These are phyloP conservation scores for Zymoseptoria crescenta DNA, from an alignment of 2,329 filamentous ascomycete species.

Conservation along the genomic window DNA sequence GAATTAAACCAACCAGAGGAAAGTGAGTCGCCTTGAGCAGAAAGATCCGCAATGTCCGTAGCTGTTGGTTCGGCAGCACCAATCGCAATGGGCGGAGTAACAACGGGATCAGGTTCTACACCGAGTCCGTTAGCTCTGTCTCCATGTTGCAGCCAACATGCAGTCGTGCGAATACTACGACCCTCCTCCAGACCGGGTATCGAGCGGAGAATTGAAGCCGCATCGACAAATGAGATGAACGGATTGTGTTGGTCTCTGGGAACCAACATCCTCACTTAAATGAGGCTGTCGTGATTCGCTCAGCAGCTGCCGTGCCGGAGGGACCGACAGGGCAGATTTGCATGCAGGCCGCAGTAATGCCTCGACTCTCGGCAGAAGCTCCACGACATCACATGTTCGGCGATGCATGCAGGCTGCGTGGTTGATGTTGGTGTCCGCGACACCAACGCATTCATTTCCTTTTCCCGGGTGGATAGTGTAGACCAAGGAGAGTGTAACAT, in stretches of 20 bases:
- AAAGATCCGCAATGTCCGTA: slow-evolving; percentile 54
- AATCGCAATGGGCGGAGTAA: slow-evolving; percentile 65
- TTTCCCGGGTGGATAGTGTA: background rate
- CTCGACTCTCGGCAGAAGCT: background rate
- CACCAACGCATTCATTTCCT: background rate
- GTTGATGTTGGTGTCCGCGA: background rate
- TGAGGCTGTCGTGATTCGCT: slow-evolving; percentile 13
- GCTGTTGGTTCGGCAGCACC: slow-evolving; percentile 55
- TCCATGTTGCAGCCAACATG: background rate
- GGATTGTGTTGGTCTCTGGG: slow-evolving; percentile 9
- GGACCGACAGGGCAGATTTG: background rate
- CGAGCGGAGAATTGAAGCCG: background rate
- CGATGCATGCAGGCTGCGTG: slow-evolving; percentile 4
- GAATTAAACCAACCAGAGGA: slow-evolving; percentile 63
- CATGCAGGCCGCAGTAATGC: slow-evolving; percentile 1
- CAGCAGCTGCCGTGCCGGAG: slow-evolving; percentile 1
- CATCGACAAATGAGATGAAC: background rate
- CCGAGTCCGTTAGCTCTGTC: slow-evolving; percentile 8
- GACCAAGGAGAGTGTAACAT: slow-evolving; percentile 20
- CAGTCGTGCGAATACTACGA: background rate
- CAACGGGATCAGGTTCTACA: slow-evolving; percentile 64
- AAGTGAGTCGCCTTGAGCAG: slow-evolving; percentile 53
- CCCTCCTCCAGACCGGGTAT: background rate
- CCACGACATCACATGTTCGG: slow-evolving; percentile 8
- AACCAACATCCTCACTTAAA: slow-evolving; percentile 14